Evolutionary conservation across 768 basidiomycete species (phyloP).

Genomic region (Dioszegia aurantiaca): DNA sequence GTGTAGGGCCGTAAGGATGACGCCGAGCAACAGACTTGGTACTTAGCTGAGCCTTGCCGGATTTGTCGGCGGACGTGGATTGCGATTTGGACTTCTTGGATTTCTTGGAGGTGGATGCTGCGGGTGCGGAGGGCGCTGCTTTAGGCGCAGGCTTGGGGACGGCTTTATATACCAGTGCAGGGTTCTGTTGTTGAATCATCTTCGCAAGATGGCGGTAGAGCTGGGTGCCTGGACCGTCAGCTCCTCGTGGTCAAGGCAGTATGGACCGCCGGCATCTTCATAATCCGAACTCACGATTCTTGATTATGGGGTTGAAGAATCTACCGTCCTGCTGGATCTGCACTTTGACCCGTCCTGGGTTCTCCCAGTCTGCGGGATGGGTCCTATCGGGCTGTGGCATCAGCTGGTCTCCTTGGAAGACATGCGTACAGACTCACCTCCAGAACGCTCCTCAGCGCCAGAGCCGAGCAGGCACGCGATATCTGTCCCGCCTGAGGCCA

Average conservation of each 20-base stretch:
- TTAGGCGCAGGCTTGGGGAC: conserved; percentile 4
- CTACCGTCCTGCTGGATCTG: conserved; percentile 55
- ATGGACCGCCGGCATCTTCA: too few species aligned
- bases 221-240: conserved; percentile 54
- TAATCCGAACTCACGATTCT: conserved; percentile 50
- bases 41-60: conserved; percentile 18
- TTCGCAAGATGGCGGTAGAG: conserved; percentile 43
- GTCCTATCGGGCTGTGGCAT: conserved; percentile 62
- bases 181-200: conserved; percentile 42
- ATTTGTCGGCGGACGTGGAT: not conserved
- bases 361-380: conserved; percentile 97
- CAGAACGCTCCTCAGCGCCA: conserved; percentile 77
- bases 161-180: conserved; percentile 20
- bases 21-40: conserved; percentile 31
- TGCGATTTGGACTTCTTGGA: conserved; percentile 5
- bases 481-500: conserved; percentile 95
- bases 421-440: conserved; percentile 59
- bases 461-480: conserved; percentile 70
- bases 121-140: conserved; percentile 1
- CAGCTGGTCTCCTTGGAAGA: not conserved
- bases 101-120: conserved; percentile 10
- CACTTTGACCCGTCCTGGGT: conserved; percentile 90
- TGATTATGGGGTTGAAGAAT: conserved; percentile 50
- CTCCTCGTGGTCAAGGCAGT: not conserved
- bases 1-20: conserved; percentile 45